Conservation (phyloP, 768 basidiomycete species). For the Calvatia gigantea region DNA sequence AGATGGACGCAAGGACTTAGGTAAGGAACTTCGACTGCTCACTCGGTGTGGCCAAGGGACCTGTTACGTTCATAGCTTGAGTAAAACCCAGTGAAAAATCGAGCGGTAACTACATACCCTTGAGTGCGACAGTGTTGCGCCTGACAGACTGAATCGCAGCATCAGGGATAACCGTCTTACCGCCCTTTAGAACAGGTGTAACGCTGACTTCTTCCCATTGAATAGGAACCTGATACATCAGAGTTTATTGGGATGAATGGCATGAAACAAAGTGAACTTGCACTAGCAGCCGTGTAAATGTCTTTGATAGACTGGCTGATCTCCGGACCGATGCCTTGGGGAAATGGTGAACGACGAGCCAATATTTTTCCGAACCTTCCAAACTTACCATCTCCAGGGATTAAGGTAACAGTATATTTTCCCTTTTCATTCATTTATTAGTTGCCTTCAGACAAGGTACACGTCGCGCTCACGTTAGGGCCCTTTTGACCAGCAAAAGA, state of each 20-base stretch:
- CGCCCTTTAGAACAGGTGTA: conserved; percentile 87
- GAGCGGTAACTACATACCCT: conserved; percentile 58
- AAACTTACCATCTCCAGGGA: conserved; percentile 88
- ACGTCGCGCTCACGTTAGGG: conserved; percentile 59
- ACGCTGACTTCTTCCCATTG: conserved; percentile 99
- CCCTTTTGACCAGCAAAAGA: conserved; percentile 90
- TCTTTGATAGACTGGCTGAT: conserved; percentile 94
- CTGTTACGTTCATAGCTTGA: conserved; percentile 33
- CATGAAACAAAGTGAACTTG: conserved; percentile 25
- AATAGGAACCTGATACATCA: conserved; percentile 78
- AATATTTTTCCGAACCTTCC: background rate
- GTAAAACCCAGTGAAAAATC: background rate
- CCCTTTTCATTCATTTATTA: conserved; percentile 48
- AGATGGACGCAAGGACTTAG: conserved; percentile 8
- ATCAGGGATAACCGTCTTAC: conserved; percentile 97
- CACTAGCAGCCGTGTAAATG: conserved; percentile 88
- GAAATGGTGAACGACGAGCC: background rate
- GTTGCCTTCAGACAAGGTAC: background rate
- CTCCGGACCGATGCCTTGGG: conserved; percentile 93
- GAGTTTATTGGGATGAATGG: conserved; percentile 8
- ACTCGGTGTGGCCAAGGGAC: conserved; percentile 97
- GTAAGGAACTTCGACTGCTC: conserved; percentile 27
- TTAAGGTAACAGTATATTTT: conserved; percentile 93
- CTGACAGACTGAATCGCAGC: conserved; percentile 86
- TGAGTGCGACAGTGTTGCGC: conserved; percentile 96